Evolutionary conservation across 352 stramenopile genomes (phyloP).

Genomic region (Pythium phragmiticola): DNA sequence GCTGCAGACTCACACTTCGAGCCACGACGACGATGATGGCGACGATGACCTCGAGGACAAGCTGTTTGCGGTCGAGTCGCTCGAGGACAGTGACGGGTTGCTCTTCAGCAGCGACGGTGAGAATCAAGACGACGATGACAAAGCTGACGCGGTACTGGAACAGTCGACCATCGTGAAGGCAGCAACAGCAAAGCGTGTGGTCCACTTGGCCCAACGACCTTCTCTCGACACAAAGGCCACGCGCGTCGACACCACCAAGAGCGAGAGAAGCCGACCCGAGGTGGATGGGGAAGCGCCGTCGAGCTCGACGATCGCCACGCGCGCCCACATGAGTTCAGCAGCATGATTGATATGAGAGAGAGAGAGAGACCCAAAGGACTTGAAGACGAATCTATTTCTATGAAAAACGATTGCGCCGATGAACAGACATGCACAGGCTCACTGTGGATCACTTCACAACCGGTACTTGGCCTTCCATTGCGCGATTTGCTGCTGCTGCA

Average conservation of each 20-base stretch:
- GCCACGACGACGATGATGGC: neutral
- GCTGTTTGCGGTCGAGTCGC: constrained; percentile 16
- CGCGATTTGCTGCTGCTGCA: constrained; percentile 13
- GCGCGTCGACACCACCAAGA: neutral
- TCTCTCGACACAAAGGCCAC: neutral
- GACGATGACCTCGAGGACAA: neutral
- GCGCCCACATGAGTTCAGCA: constrained; percentile 24
- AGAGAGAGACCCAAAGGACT: too few relatives aligned
- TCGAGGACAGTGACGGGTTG: constrained; percentile 22
- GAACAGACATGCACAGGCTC: too few relatives aligned
- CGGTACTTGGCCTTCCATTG: constrained; percentile 30
- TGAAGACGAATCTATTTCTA: neutral
- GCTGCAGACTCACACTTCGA: neutral
- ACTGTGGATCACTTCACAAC: too few relatives aligned
- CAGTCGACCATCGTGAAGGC: neutral
- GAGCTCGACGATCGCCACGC: constrained; percentile 14
- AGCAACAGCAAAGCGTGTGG: neutral
- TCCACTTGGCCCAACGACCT: neutral
- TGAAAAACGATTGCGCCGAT: neutral
- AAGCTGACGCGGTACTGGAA: neutral
- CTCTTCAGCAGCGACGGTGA: constrained; percentile 25
- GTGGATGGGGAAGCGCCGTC: constrained; percentile 3
- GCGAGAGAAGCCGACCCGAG: neutral
- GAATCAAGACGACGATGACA: constrained; percentile 21
- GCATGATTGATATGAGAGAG: constrained; percentile 1